Evolutionary conservation across 2,329 filamentous ascomycete genomes (phyloP).

Genomic region (Fusarium keratoplasticum): DNA sequence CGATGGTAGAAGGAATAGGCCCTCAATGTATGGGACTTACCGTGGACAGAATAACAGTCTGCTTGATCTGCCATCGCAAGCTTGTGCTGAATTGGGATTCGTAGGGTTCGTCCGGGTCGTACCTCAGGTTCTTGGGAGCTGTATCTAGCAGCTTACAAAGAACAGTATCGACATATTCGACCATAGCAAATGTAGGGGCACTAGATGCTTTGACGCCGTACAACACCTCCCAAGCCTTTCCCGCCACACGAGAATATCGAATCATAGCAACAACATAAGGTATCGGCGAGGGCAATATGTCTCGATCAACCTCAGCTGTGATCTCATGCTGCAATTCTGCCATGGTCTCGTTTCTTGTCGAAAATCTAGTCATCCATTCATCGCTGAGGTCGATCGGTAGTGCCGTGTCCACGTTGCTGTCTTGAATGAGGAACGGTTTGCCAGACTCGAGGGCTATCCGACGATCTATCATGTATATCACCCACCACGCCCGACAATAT

Average conservation of each 20-base stretch:
- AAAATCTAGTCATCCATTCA: slow-evolving; percentile 25
- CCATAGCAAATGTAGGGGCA: slow-evolving; percentile 16
- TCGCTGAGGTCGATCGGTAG: slow-evolving; percentile 28
- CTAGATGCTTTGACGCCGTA: slow-evolving; percentile 24
- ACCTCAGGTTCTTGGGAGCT: slow-evolving; percentile 3
- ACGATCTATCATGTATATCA: slow-evolving; percentile 26
- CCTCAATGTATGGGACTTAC: neutral
- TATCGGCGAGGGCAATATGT: slow-evolving; percentile 4
- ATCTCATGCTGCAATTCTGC: slow-evolving; percentile 13
- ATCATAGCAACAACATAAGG: slow-evolving; percentile 29
- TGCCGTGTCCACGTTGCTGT: slow-evolving; percentile 27
- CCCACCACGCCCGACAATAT: slow-evolving; percentile 31
- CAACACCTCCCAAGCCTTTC: slow-evolving; percentile 33
- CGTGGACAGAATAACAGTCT: slow-evolving; percentile 16
- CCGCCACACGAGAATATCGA: slow-evolving; percentile 26
- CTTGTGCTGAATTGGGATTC: slow-evolving; percentile 21
- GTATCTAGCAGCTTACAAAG: slow-evolving; percentile 18
- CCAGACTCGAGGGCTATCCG: slow-evolving; percentile 32
- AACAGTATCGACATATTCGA: slow-evolving; percentile 26
- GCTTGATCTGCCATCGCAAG: slow-evolving; percentile 25
- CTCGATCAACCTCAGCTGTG: slow-evolving; percentile 3
- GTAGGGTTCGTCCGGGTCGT: slow-evolving; percentile 4
- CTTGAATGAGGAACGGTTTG: slow-evolving; percentile 30
- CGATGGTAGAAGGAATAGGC: neutral
- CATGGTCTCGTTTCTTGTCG: neutral